Percentiles rank a stretch among this genome's conserved stretches.
Evolutionary conservation across 805 yeast genomes (phyloP).

Genomic region (Cyberlindnera subsufficiens): DNA sequence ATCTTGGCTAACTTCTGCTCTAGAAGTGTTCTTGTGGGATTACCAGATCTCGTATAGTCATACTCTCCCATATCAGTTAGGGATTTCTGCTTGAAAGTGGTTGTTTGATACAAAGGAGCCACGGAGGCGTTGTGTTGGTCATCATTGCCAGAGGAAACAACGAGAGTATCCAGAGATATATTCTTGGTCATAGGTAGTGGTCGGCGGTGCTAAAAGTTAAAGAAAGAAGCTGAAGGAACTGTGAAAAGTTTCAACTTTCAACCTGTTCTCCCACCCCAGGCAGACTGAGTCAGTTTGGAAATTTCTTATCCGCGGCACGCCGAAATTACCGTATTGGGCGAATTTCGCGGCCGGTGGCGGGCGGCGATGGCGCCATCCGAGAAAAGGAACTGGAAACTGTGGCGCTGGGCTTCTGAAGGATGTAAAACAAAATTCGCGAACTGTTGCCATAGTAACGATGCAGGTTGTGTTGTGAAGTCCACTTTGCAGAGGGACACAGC

Average conservation of each 20-base stretch:
- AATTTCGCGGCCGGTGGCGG: neutral
- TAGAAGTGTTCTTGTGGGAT: conserved; percentile 81
- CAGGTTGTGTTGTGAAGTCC: no score
- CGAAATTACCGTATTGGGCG: no score
- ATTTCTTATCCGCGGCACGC: neutral
- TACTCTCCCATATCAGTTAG: conserved; percentile 73
- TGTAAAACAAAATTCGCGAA: no score
- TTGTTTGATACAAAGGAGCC: conserved; percentile 87
- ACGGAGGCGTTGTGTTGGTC: conserved; percentile 79
- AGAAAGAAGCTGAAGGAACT: neutral
- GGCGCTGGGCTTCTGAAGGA: no score
- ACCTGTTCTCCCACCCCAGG: neutral
- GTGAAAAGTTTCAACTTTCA: neutral
- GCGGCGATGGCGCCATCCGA: no score
- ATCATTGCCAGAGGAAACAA: conserved; percentile 25
- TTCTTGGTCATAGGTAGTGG: conserved; percentile 4
- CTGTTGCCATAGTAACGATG: no score
- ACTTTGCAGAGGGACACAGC: no score
- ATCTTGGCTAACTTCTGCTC: conserved; percentile 74
- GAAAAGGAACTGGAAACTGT: no score
- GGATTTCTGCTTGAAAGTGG: conserved; percentile 85
- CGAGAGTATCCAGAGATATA: conserved; percentile 12
- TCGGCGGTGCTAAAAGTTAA: neutral
- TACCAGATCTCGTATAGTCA: conserved; percentile 88
- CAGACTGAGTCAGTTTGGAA: neutral